Evolutionary conservation across 179 eudicot species (phyloP).

Genomic region (Silene noctiflora): DNA sequence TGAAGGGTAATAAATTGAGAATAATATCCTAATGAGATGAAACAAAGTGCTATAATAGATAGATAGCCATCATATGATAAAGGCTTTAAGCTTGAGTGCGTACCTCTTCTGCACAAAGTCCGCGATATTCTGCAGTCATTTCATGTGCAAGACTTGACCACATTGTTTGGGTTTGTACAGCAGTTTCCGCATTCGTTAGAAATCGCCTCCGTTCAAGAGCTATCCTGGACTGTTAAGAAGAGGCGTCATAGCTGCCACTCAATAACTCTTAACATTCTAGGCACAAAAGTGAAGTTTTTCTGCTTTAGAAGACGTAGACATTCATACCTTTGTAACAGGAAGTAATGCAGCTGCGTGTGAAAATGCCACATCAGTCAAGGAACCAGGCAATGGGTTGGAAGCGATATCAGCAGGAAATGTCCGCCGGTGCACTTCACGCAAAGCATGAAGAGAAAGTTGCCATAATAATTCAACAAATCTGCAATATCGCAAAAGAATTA

Average conservation of each 20-base stretch:
- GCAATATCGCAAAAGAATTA: slow-evolving; percentile 16
- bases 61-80: background rate
- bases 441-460: slow-evolving; percentile 97
- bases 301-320: background rate
- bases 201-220: slow-evolving; percentile 90
- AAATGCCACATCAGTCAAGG: slow-evolving; percentile 93
- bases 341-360: slow-evolving; percentile 98
- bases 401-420: slow-evolving; percentile 86
- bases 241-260: slow-evolving; percentile 12
- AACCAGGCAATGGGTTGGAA: slow-evolving; percentile 90
- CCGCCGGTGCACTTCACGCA: slow-evolving; percentile 94
- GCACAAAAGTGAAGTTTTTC: background rate
- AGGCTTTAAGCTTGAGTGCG: background rate
- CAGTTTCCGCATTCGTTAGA: slow-evolving; percentile 80
- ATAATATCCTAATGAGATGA: background rate
- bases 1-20: background rate
- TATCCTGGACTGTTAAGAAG: slow-evolving; percentile 68
- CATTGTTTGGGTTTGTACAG: slow-evolving; percentile 89
- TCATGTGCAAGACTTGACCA: slow-evolving; percentile 99
- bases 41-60: background rate
- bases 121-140: slow-evolving; percentile 98
- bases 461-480: slow-evolving; percentile 93
- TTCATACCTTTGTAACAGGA: slow-evolving; percentile 87
- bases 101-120: slow-evolving; percentile 99
- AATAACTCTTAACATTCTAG: slow-evolving; percentile 4